A percentile compares a stretch with the other conserved stretches of the same genome.
These are phyloP conservation scores for Sarocladium kiliense DNA, from an alignment of 2,329 filamentous ascomycete genomes.

Conservation along the genomic window DNA sequence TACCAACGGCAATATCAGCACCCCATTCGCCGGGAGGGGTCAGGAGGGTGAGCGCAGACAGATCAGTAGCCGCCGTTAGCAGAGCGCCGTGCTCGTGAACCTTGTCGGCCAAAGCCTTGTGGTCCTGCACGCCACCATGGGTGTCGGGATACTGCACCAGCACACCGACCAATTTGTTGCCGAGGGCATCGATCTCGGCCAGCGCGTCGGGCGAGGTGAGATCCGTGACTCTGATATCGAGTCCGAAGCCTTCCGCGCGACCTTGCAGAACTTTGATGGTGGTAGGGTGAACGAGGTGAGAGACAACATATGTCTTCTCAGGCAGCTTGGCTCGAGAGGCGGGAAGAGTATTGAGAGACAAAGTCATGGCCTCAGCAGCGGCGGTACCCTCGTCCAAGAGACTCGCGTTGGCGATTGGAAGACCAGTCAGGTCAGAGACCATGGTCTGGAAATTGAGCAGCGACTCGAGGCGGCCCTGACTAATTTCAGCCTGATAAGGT, in stretches of 20 bases:
- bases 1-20: constrained; percentile 92
- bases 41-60: constrained; percentile 79
- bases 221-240: constrained; percentile 70
- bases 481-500: constrained; percentile 95
- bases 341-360: constrained; percentile 75
- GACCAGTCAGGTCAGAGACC: constrained; percentile 78
- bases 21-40: constrained; percentile 92
- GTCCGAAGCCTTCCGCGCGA: constrained; percentile 85
- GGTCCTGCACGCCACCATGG: constrained; percentile 73
- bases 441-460: constrained; percentile 94
- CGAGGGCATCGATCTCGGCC: constrained; percentile 65
- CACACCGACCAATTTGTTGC: constrained; percentile 79
- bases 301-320: constrained; percentile 80
- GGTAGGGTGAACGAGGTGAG: constrained; percentile 75
- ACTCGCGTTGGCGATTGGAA: constrained; percentile 86
- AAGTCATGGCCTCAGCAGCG: constrained; percentile 91
- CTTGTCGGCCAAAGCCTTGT: constrained; percentile 64
- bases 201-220: constrained; percentile 54
- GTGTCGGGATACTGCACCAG: constrained; percentile 95
- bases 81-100: constrained; percentile 75
- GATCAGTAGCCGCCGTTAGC: constrained; percentile 83
- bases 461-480: constrained; percentile 87
- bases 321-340: constrained; percentile 64
- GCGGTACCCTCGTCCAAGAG: constrained; percentile 88
- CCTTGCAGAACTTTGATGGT: constrained; percentile 80